Conservation (phyloP, 2,329 filamentous ascomycete genomes). For the Phoma sp. region DNA sequence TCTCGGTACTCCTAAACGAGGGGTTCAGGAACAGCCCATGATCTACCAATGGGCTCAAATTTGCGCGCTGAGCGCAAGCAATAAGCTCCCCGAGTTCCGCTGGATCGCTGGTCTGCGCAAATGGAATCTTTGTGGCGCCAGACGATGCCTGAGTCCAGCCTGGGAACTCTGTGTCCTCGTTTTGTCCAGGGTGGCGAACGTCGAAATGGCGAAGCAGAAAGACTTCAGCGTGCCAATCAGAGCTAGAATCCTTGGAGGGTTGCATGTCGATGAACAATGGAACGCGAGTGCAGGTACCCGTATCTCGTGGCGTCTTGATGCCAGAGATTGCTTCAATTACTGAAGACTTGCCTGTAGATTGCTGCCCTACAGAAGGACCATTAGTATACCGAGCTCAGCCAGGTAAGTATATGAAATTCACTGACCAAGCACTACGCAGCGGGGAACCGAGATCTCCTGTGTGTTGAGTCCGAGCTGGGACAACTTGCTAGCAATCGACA, state of each 20-base stretch:
- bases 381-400: too few relatives aligned
- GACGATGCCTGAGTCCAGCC: conserved; percentile 67
- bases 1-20: neutral
- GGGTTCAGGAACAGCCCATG: conserved; percentile 50
- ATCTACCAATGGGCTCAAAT: conserved; percentile 70
- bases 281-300: conserved; percentile 80
- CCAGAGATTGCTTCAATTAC: conserved; percentile 60
- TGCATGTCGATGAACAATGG: conserved; percentile 80
- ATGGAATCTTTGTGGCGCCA: conserved; percentile 58
- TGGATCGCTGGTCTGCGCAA: conserved; percentile 69
- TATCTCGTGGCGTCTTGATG: conserved; percentile 73
- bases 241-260: conserved; percentile 54
- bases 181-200: conserved; percentile 52
- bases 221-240: conserved; percentile 71
- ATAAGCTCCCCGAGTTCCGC: conserved; percentile 71
- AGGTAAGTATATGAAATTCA: too few relatives aligned
- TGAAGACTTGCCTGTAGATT: conserved; percentile 82
- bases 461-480: conserved; percentile 76
- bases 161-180: conserved; percentile 60
- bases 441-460: conserved; percentile 71
- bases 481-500: conserved; percentile 69
- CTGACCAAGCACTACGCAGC: conserved; percentile 81
- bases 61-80: conserved; percentile 77
- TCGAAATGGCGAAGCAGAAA: conserved; percentile 71
- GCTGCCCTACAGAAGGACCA: conserved; percentile 69